Percentiles rank a stretch among this genome's conserved stretches.
Conservation (phyloP, 1,284 basidiomycete species). For the Ganoderma sp. region DNA sequence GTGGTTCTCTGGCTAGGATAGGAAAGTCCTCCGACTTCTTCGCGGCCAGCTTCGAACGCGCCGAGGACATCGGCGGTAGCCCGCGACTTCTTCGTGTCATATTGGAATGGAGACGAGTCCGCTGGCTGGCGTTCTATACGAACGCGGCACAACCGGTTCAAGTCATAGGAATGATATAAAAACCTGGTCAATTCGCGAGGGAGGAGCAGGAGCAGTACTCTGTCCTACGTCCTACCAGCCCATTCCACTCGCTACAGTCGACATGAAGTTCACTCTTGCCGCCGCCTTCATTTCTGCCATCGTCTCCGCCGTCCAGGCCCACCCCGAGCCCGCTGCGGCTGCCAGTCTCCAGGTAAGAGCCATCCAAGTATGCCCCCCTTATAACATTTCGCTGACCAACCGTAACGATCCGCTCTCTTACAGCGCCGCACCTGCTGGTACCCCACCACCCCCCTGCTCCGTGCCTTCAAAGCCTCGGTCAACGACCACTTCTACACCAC, state of each 20-base stretch:
- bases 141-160: too few relatives aligned
- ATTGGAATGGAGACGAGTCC: not conserved
- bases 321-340: conserved; percentile 18
- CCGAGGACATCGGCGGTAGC: not conserved
- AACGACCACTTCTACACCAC: conserved; percentile 33
- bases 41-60: not conserved
- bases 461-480: conserved; percentile 14
- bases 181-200: not conserved
- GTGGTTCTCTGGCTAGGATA: not conserved
- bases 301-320: conserved; percentile 2
- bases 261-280: conserved; percentile 14
- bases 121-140: not conserved
- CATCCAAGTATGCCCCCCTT: not conserved
- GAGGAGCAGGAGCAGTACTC: not conserved
- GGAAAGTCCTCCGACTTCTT: not conserved
- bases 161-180: not conserved
- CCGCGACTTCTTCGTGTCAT: not conserved
- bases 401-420: not conserved
- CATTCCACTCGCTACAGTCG: not conserved
- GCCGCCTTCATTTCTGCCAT: conserved; percentile 6
- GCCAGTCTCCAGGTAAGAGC: conserved; percentile 3
- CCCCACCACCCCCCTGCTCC: conserved; percentile 23
- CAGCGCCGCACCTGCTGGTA: conserved; percentile 2
- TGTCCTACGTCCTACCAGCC: not conserved
- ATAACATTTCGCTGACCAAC: not conserved